Evolutionary conservation across 2,329 filamentous ascomycete genomes (phyloP).

Genomic region (Ilyonectria destructans): DNA sequence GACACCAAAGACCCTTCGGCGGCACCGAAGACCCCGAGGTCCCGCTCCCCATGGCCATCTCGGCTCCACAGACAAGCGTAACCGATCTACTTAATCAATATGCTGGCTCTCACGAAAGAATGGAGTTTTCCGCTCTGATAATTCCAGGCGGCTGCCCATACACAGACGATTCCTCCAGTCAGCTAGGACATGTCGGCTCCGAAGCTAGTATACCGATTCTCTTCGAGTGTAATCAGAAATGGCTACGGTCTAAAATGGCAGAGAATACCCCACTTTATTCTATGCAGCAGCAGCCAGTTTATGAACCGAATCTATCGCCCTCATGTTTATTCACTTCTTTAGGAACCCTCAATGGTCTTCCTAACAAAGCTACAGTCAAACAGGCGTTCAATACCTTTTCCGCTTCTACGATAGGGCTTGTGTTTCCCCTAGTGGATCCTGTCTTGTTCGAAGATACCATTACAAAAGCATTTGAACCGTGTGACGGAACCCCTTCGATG

Average conservation of each 20-base stretch:
- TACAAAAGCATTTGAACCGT: slow-evolving; percentile 59
- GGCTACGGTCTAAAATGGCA: neutral
- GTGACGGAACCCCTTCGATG: slow-evolving; percentile 33
- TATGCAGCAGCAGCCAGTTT: neutral
- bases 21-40: no score
- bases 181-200: no score
- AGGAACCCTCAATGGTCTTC: slow-evolving; percentile 34
- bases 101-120: no score
- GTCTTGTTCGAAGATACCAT: slow-evolving; percentile 64
- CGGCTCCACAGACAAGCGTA: no score
- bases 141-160: no score
- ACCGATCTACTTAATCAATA: no score
- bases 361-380: slow-evolving; percentile 48
- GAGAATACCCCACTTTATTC: neutral
- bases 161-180: no score
- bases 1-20: no score
- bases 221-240: neutral
- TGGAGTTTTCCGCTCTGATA: no score
- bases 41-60: no score
- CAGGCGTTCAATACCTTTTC: slow-evolving; percentile 44
- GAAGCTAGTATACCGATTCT: no score
- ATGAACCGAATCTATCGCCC: slow-evolving; percentile 12
- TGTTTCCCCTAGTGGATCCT: slow-evolving; percentile 66
- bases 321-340: slow-evolving; percentile 16
- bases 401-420: slow-evolving; percentile 56